Percentiles rank a stretch among this genome's conserved stretches.
phyloP scores from a whole-genome alignment of 352 stramenopile species.

The Pythium rishiriense region DNA sequence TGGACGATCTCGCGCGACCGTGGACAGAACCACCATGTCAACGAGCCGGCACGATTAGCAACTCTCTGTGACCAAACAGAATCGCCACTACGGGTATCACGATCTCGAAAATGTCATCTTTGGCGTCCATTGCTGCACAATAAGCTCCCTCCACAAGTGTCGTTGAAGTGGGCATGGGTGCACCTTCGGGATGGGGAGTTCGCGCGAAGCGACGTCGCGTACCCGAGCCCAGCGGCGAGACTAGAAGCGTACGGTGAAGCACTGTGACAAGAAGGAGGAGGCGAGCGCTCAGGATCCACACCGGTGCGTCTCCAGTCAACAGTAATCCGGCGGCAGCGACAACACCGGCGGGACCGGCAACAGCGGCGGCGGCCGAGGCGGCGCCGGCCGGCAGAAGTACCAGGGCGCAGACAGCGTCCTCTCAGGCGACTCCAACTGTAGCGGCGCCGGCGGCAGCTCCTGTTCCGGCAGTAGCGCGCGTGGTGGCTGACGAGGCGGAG shows the following conservation, averaged over 20 bases:
- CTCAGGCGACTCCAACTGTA: not conserved
- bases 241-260: not conserved
- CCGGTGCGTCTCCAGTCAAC: not conserved
- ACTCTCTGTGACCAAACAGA: no score
- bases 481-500: not conserved
- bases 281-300: not conserved
- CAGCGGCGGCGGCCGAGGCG: not conserved
- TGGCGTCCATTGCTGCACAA: no score
- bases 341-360: not conserved
- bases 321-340: not conserved
- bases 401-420: not conserved
- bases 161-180: no score
- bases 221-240: not conserved
- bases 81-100: no score
- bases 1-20: no score
- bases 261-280: not conserved
- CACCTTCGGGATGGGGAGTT: no score
- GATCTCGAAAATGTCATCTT: no score
- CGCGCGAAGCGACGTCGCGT: not conserved
- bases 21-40: no score
- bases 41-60: no score
- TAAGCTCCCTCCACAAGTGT: no score
- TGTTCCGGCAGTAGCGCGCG: not conserved
- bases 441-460: not conserved
- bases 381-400: not conserved